These are phyloP conservation scores for Pleurotus eryngii DNA, from an alignment of 768 basidiomycete genomes.

Conservation along the genomic window DNA sequence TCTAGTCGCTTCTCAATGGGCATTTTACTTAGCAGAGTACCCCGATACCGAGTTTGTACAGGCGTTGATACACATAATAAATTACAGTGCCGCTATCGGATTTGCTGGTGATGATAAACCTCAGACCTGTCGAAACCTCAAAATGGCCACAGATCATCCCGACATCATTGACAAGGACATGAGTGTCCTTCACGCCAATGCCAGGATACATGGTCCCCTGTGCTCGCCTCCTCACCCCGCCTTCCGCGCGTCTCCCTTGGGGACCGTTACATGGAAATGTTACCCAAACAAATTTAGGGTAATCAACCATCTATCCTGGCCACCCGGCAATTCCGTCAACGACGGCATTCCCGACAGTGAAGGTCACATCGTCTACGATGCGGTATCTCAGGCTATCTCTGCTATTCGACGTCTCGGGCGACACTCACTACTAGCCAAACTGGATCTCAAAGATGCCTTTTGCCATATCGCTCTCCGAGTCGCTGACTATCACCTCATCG, in stretches of 20 bases:
- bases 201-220: slow-evolving; percentile 21
- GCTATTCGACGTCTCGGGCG: neutral
- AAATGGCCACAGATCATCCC: slow-evolving; percentile 18
- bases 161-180: slow-evolving; percentile 11
- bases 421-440: neutral
- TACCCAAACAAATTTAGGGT: slow-evolving; percentile 13
- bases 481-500: slow-evolving; percentile 20
- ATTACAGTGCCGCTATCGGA: slow-evolving; percentile 23
- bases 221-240: slow-evolving; percentile 11
- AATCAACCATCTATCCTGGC: slow-evolving; percentile 10
- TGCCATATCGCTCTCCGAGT: slow-evolving; percentile 10
- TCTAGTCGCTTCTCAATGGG: slow-evolving; percentile 13
- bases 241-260: slow-evolving; percentile 22
- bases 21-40: slow-evolving; percentile 20
- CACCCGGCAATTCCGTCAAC: slow-evolving; percentile 1
- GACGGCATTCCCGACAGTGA: slow-evolving; percentile 5
- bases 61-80: slow-evolving; percentile 22
- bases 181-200: slow-evolving; percentile 7
- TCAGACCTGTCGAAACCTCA: slow-evolving; percentile 20
- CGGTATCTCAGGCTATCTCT: neutral
- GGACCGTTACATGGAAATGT: slow-evolving; percentile 20
- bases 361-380: neutral
- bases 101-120: slow-evolving; percentile 13
- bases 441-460: slow-evolving; percentile 14
- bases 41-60: slow-evolving; percentile 23